Evolutionary conservation across 306 rosid genomes (phyloP).

Genomic region (Rosa chinensis): DNA sequence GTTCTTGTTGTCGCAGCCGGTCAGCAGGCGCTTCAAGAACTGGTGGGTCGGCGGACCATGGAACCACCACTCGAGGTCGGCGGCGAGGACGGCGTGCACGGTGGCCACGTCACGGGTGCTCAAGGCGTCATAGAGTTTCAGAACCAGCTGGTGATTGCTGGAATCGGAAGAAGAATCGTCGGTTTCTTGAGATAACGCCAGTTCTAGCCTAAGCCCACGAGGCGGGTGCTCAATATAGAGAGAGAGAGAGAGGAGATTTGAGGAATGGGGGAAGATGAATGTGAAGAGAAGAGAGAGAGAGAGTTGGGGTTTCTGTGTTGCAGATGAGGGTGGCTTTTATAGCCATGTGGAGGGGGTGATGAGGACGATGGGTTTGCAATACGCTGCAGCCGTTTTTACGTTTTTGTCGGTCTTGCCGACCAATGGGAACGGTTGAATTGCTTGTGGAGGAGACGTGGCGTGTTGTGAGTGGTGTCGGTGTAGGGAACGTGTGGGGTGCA

Average conservation of each 20-base stretch:
- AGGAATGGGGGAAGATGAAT: no score
- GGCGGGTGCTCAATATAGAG: background rate
- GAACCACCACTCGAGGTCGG: slow-evolving; percentile 99
- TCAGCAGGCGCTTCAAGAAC: slow-evolving; percentile 55
- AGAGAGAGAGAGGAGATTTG: background rate
- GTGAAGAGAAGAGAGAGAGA: background rate
- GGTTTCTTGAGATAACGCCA: slow-evolving; percentile 79
- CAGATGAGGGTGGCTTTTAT: slow-evolving; percentile 6
- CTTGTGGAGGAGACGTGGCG: slow-evolving; percentile 15
- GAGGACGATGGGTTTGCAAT: background rate
- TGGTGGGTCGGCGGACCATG: slow-evolving; percentile 94
- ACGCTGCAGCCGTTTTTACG: background rate
- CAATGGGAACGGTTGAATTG: background rate
- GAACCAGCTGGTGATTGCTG: slow-evolving; percentile 65
- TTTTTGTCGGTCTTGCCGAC: background rate
- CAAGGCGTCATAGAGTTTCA: slow-evolving; percentile 76
- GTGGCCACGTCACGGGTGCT: slow-evolving; percentile 62
- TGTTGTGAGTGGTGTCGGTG: background rate
- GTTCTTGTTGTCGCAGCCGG: slow-evolving; percentile 43
- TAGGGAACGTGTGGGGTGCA: background rate
- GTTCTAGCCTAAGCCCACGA: slow-evolving; percentile 42
- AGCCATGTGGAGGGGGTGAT: slow-evolving; percentile 15
- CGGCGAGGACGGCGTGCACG: slow-evolving; percentile 62
- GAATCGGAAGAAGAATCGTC: slow-evolving; percentile 51
- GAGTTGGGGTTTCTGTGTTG: background rate